Percentiles rank a stretch among this genome's conserved stretches.
These are phyloP conservation scores for Trichopus zeylanicus DNA, from an alignment of 116 monocot genomes.

Conservation along the genomic window DNA sequence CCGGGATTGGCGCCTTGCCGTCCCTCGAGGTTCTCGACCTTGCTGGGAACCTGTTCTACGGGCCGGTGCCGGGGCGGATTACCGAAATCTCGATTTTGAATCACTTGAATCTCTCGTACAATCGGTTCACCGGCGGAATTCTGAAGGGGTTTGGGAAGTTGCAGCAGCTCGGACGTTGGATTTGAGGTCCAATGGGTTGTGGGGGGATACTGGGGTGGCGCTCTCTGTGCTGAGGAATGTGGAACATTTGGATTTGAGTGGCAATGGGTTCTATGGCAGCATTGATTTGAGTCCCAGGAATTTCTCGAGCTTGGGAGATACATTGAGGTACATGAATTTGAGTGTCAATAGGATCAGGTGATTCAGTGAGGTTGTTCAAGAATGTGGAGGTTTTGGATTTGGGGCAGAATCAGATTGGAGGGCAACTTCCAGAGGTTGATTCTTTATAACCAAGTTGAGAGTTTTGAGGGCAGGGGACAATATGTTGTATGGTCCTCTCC, in stretches of 20 bases:
- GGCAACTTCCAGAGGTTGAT: slow-evolving; percentile 51
- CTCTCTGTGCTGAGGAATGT: slow-evolving; percentile 39
- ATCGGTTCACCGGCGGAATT: slow-evolving; percentile 28
- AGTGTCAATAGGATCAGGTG: slow-evolving; percentile 46
- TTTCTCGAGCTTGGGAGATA: slow-evolving; percentile 35
- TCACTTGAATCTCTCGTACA: not conserved
- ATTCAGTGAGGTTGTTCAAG: slow-evolving; percentile 39
- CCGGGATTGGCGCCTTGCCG: slow-evolving; percentile 17
- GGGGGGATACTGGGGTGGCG: slow-evolving; percentile 32
- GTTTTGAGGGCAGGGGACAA: slow-evolving; percentile 41
- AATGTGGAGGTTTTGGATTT: slow-evolving; percentile 72
- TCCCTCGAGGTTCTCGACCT: slow-evolving; percentile 45
- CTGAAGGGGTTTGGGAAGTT: slow-evolving; percentile 31
- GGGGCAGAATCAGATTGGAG: slow-evolving; percentile 43
- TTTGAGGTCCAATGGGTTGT: slow-evolving; percentile 43
- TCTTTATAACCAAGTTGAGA: slow-evolving; percentile 40
- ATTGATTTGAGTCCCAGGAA: slow-evolving; percentile 27
- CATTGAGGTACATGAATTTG: slow-evolving; percentile 54
- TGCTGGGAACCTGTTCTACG: slow-evolving; percentile 31
- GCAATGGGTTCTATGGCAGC: slow-evolving; percentile 52
- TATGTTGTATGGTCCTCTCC: slow-evolving; percentile 46
- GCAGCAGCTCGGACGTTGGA: slow-evolving; percentile 61
- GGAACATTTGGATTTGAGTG: slow-evolving; percentile 58
- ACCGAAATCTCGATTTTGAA: not conserved
- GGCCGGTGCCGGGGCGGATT: not conserved